A percentile compares a stretch with the other conserved stretches of the same genome.
Conservation (phyloP, 1,139 yeast genomes). For the Hyphopichia wangnamkhiaoensis region DNA sequence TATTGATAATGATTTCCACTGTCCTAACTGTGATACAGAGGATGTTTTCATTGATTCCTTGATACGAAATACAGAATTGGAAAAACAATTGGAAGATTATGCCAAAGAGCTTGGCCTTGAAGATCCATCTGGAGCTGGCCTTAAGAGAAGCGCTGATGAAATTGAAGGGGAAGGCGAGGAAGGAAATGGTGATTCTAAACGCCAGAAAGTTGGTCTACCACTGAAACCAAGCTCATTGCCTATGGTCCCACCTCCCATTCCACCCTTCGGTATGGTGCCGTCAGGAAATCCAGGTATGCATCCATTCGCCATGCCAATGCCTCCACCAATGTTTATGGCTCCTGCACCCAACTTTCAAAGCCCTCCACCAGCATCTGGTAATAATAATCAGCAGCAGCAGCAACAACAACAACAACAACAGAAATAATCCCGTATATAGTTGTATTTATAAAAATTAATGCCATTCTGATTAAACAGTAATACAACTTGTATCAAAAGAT, state of each 20-base stretch:
- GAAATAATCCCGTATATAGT: no score
- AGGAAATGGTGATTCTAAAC: conserved; percentile 27
- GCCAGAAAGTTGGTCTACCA: conserved; percentile 28
- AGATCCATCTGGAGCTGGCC: conserved; percentile 27
- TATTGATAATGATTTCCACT: conserved; percentile 82
- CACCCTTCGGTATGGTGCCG: conserved; percentile 20
- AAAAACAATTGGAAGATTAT: conserved; percentile 53
- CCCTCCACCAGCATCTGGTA: conserved; percentile 2
- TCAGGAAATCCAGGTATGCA: conserved; percentile 23
- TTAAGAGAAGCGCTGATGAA: conserved; percentile 27
- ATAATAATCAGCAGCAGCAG: no score
- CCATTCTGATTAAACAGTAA: no score
- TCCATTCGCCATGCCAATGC: conserved; percentile 25
- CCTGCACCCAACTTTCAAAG: conserved; percentile 11
- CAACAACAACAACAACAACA: no score
- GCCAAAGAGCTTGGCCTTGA: conserved; percentile 45
- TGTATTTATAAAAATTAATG: no score
- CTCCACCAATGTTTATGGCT: conserved; percentile 19
- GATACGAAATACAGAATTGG: conserved; percentile 59
- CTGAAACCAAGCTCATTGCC: conserved; percentile 19
- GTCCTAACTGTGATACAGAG: conserved; percentile 80
- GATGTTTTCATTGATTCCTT: conserved; percentile 79
- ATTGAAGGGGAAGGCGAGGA: conserved; percentile 12
- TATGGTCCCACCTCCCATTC: conserved; percentile 19
- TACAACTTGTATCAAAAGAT: no score